These are phyloP conservation scores for Chlorella sp. DNA, from an alignment of 139 green algal species.

Conservation along the genomic window DNA sequence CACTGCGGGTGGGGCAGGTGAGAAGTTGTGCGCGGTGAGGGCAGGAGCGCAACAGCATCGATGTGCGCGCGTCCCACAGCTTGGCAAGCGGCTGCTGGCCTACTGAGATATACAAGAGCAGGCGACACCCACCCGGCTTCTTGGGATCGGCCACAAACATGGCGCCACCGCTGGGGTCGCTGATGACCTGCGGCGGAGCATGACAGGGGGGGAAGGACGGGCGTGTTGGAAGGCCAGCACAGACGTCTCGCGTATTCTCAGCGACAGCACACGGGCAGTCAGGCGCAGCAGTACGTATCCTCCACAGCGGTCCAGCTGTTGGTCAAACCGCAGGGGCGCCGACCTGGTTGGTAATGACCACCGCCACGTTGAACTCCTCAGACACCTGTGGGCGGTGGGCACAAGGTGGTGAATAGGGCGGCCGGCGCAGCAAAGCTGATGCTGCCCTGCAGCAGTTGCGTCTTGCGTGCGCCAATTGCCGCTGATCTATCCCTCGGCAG, in stretches of 20 bases:
- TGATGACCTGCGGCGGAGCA: slow-evolving; percentile 68
- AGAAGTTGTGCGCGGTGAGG: neutral
- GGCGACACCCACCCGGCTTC: slow-evolving; percentile 16
- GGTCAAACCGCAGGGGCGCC: neutral
- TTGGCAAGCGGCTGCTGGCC: too few species aligned
- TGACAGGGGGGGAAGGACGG: too few species aligned
- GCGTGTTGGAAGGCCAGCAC: neutral
- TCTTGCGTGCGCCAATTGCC: neutral
- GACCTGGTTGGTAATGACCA: slow-evolving; percentile 93
- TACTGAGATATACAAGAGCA: too few species aligned
- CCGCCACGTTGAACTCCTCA: slow-evolving; percentile 91
- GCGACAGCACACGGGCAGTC: too few species aligned
- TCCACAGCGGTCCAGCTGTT: too few species aligned
- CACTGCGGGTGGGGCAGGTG: neutral
- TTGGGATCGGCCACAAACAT: slow-evolving; percentile 84
- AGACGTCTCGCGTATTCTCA: neutral
- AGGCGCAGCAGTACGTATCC: too few species aligned
- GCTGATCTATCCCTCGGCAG: neutral
- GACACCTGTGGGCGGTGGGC: slow-evolving; percentile 62
- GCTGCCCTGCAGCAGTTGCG: neutral
- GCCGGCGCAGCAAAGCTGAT: neutral
- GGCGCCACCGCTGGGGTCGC: slow-evolving; percentile 72
- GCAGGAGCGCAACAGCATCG: neutral
- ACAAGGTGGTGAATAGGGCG: neutral
- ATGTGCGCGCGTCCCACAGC: too few species aligned